A percentile compares a stretch with the other conserved stretches of the same genome.
Conservation (phyloP, 176 grass and related monocot species). For the Bolboschoenus planiculmis region DNA sequence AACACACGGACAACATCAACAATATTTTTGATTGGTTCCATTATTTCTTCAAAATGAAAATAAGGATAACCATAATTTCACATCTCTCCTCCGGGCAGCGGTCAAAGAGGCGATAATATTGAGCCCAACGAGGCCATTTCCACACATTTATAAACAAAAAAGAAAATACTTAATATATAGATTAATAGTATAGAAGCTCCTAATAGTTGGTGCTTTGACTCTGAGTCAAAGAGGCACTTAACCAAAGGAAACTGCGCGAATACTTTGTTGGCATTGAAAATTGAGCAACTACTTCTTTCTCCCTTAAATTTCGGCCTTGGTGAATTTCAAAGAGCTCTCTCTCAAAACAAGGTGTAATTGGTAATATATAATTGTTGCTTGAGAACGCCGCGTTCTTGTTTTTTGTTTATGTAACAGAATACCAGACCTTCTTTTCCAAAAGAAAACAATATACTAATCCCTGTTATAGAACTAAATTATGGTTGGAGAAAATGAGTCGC, state of each 20-base stretch:
- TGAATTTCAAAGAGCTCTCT: neutral
- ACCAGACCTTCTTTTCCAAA: neutral
- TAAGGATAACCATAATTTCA: too few species aligned
- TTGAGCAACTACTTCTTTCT: neutral
- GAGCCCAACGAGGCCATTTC: neutral
- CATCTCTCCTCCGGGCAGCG: neutral
- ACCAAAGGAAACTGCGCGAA: neutral
- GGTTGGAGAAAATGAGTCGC: too few species aligned
- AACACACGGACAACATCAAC: too few species aligned
- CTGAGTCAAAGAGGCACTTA: constrained; percentile 22
- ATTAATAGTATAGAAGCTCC: neutral
- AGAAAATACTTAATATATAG: neutral
- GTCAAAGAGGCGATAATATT: neutral
- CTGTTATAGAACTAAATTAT: too few species aligned
- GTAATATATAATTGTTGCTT: neutral
- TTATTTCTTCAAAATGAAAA: neutral
- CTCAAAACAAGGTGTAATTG: neutral
- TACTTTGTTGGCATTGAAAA: neutral
- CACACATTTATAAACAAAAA: neutral
- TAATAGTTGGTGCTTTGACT: constrained; percentile 16
- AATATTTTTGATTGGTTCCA: too few species aligned
- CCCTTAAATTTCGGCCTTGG: constrained; percentile 7
- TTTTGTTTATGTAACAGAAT: neutral
- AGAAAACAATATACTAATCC: neutral
- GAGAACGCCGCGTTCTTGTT: neutral